Evolutionary conservation across 495 filamentous ascomycete species (phyloP).

Genomic region (Rhypophila decipiens): DNA sequence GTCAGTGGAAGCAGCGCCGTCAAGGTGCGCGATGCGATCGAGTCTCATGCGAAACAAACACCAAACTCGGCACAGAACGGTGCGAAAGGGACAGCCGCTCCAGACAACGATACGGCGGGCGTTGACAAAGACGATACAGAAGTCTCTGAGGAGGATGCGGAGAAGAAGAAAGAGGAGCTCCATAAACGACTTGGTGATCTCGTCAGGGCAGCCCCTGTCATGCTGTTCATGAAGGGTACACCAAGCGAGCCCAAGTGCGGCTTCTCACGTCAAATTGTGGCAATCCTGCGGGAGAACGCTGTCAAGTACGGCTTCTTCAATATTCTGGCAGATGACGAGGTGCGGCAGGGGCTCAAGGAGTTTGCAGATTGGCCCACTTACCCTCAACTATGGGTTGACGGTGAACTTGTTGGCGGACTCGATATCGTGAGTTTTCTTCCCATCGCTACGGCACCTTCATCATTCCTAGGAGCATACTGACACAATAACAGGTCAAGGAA

Average conservation of each 20-base stretch:
- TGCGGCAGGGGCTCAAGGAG: constrained; percentile 89
- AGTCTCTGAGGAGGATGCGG: constrained; percentile 33
- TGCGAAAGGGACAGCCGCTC: constrained; percentile 14
- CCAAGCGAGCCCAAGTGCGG: constrained; percentile 89
- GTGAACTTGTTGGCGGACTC: constrained; percentile 82
- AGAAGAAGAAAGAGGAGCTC: constrained; percentile 69
- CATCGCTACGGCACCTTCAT: not conserved
- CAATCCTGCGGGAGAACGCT: constrained; percentile 73
- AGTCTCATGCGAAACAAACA: constrained; percentile 58
- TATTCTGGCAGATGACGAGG: constrained; percentile 94
- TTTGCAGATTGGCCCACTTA: constrained; percentile 97
- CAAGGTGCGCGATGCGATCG: constrained; percentile 74
- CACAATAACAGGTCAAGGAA: constrained; percentile 29
- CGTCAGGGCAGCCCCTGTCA: constrained; percentile 90
- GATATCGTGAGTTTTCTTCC: constrained; percentile 87
- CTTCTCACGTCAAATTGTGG: constrained; percentile 85
- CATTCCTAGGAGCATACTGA: constrained; percentile 9
- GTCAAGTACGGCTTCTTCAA: constrained; percentile 99
- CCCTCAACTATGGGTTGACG: constrained; percentile 79
- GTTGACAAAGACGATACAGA: constrained; percentile 10
- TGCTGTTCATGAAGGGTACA: constrained; percentile 96
- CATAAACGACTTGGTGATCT: constrained; percentile 68
- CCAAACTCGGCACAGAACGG: constrained; percentile 9
- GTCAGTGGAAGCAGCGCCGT: constrained; percentile 83
- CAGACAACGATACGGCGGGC: constrained; percentile 23